Evolutionary conservation across 441 rosid genomes (phyloP), one percentile per base, ranked within the genome.

Genomic region (Pelargonium australe): DNA sequence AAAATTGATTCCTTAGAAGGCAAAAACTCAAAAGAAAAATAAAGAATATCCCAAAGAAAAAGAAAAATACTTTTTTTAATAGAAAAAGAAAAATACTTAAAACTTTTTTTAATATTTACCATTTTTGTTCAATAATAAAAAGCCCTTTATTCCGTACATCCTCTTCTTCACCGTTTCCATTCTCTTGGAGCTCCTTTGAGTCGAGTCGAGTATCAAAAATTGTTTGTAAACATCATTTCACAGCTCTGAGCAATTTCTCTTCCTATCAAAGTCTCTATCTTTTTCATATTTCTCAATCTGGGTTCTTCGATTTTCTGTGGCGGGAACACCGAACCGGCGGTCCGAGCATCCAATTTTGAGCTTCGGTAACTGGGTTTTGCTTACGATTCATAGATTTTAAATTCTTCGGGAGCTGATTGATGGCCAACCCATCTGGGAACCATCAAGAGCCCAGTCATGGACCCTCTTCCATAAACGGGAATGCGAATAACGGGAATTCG

Each of bases 391-490:
- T 19, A 57, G 62, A 57, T 57, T 25, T 57, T 25, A 1, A 9
- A 8, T 19, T 57, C 2, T 57, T 57, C 20, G 63, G 63, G 63
- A 57, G 63, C 63, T 57, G 28, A 9, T 57, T 17, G 63, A 57
- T 57, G 63, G 63, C 63, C 17, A 57, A 57, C 9, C 63, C 63
- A 19, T 57, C 63, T 57, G 31, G 63, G 43, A 62, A 62, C 65
- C 43, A 31, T 57, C 65, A 9, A 28, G 65, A 62, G 12, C 41
- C 16, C 17, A 51, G 17, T n/a, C 58, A 19, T 5, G 63, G 16
- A 11, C 8, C 41, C 4, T 62, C 41, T 25, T 62, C 41, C 2
- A 28, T 31, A 4, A 62, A 25, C 17, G 62, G 62, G 28, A 57
- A 19, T 13, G 55, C 4, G 3, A 49, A 14, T 4, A 49, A 49